Evolutionary conservation across 1,284 basidiomycete species (phyloP).

Genomic region (Somion occarium): DNA sequence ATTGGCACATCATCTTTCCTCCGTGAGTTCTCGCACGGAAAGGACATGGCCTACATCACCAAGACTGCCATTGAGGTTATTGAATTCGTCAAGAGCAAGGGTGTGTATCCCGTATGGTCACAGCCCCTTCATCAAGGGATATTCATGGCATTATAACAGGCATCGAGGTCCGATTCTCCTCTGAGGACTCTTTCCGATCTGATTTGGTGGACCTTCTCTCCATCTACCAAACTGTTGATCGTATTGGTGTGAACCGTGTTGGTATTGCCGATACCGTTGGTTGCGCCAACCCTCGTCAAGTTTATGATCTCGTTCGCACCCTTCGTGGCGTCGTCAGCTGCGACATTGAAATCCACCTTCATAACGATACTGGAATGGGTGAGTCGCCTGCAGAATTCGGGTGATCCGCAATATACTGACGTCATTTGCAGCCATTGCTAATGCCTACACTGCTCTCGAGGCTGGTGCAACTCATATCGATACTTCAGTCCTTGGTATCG

Average conservation of each 20-base stretch:
- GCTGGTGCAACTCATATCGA: constrained; percentile 99
- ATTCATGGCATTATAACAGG: constrained; percentile 25
- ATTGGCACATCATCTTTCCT: constrained; percentile 99
- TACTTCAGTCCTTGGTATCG: constrained; percentile 95
- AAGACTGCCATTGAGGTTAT: constrained; percentile 99
- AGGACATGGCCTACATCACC: constrained; percentile 99
- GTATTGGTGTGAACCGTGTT: constrained; percentile 98
- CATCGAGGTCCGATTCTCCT: constrained; percentile 99
- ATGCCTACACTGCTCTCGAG: constrained; percentile 97
- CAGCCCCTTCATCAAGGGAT: background rate
- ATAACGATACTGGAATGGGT: constrained; percentile 97
- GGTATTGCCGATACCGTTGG: constrained; percentile 99
- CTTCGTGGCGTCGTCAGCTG: constrained; percentile 93
- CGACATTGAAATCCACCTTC: constrained; percentile 98
- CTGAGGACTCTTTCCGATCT: constrained; percentile 99
- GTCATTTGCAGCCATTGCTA: constrained; percentile 87
- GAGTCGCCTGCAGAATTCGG: no score
- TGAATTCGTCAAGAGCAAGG: constrained; percentile 99
- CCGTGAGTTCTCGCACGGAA: constrained; percentile 98
- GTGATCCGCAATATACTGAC: no score
- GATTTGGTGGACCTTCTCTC: constrained; percentile 98
- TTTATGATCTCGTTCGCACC: constrained; percentile 97
- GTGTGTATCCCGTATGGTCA: constrained; percentile 13
- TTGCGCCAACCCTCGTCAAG: constrained; percentile 97
- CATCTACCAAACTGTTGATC: constrained; percentile 99